These are phyloP conservation scores for Calonectria pseudoturangicola DNA, from an alignment of 2,329 filamentous ascomycete genomes.

Conservation along the genomic window DNA sequence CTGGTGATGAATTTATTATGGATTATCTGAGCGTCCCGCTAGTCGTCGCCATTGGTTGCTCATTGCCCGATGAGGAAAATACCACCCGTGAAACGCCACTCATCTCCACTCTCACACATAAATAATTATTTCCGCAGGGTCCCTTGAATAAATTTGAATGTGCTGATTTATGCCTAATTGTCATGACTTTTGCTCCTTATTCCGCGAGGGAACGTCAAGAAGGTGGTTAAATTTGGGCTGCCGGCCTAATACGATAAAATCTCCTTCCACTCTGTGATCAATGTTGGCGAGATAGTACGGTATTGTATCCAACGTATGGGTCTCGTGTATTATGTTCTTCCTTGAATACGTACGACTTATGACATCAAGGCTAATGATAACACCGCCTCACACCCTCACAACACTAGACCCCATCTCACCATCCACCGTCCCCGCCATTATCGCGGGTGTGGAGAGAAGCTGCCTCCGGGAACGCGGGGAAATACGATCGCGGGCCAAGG, in stretches of 20 bases:
- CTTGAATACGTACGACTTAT: neutral
- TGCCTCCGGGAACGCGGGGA: neutral
- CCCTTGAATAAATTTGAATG: neutral
- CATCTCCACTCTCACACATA: neutral
- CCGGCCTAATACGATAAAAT: no score
- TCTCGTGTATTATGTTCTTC: neutral
- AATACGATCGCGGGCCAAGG: neutral
- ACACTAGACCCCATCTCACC: no score
- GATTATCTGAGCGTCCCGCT: neutral
- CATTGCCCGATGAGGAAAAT: conserved; percentile 9
- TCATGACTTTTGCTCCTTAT: neutral
- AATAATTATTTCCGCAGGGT: neutral
- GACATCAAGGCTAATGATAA: neutral
- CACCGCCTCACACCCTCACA: neutral
- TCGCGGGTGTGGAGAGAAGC: neutral
- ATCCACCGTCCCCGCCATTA: neutral
- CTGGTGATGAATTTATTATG: neutral
- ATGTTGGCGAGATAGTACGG: no score
- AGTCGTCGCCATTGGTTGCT: neutral
- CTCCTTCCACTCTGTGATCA: neutral
- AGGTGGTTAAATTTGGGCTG: neutral
- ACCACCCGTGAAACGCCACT: neutral
- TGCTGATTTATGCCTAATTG: no score
- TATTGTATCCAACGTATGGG: no score
- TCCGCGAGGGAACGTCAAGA: no score